Evolutionary conservation across 805 yeast genomes (phyloP).

Genomic region (Saccharomyces jurei): DNA sequence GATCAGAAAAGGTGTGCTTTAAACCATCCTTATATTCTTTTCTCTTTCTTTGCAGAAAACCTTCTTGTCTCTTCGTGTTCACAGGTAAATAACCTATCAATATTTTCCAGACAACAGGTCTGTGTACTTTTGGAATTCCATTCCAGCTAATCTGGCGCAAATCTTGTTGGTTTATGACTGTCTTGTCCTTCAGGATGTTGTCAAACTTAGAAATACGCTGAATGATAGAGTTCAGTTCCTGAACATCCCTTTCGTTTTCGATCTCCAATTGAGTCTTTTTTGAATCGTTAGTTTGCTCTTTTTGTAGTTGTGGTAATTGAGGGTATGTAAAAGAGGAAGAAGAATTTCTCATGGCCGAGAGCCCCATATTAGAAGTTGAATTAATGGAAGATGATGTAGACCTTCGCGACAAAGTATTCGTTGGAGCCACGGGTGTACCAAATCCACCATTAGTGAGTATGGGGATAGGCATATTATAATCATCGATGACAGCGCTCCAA

Average conservation of each 20-base stretch:
- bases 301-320: slow-evolving; percentile 23
- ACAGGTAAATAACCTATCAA: slow-evolving; percentile 86
- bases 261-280: slow-evolving; percentile 19
- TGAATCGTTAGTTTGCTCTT: slow-evolving; percentile 7
- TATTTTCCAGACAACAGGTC: slow-evolving; percentile 85
- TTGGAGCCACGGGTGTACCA: slow-evolving; percentile 19
- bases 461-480: slow-evolving; percentile 30
- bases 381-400: slow-evolving; percentile 20
- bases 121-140: slow-evolving; percentile 75
- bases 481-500: slow-evolving; percentile 77
- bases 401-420: slow-evolving; percentile 11
- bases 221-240: slow-evolving; percentile 49
- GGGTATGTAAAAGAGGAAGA: slow-evolving; percentile 20
- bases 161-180: slow-evolving; percentile 58
- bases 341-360: not conserved
- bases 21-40: slow-evolving; percentile 78
- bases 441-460: slow-evolving; percentile 26
- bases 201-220: slow-evolving; percentile 63
- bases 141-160: slow-evolving; percentile 84
- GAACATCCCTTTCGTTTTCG: slow-evolving; percentile 25
- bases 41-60: slow-evolving; percentile 69
- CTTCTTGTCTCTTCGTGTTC: slow-evolving; percentile 63
- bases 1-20: slow-evolving; percentile 46
- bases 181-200: slow-evolving; percentile 42
- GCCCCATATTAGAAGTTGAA: slow-evolving; percentile 4